Evolutionary conservation across 352 stramenopile species (phyloP).

Genomic region (Chrysophaeum taylorii): DNA sequence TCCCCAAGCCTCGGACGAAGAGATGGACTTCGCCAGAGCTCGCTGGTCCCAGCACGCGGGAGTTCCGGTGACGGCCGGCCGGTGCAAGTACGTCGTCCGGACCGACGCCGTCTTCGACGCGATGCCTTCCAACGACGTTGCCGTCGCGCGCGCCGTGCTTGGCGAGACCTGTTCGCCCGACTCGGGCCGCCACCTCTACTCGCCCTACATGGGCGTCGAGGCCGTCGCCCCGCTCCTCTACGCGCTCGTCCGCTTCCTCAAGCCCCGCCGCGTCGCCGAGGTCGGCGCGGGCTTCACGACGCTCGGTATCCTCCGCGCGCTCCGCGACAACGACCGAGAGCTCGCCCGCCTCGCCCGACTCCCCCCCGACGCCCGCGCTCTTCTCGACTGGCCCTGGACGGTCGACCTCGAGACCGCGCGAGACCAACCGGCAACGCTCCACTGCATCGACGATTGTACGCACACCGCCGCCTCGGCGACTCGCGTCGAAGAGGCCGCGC

Average conservation of each 20-base stretch:
- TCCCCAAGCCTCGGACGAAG: slow-evolving; percentile 44
- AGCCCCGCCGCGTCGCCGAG: slow-evolving; percentile 42
- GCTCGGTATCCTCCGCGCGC: slow-evolving; percentile 44
- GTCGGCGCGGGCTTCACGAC: slow-evolving; percentile 51
- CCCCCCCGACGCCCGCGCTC: slow-evolving; percentile 27
- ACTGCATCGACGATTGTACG: slow-evolving; percentile 51
- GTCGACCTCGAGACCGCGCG: slow-evolving; percentile 25
- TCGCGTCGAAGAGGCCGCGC: slow-evolving; percentile 34
- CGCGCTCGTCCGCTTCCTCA: slow-evolving; percentile 44
- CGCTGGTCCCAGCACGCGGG: slow-evolving; percentile 46
- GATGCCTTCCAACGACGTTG: slow-evolving; percentile 22
- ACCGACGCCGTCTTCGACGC: slow-evolving; percentile 45
- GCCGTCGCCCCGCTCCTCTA: slow-evolving; percentile 48
- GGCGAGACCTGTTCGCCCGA: slow-evolving; percentile 29
- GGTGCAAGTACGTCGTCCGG: slow-evolving; percentile 52
- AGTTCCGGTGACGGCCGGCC: slow-evolving; percentile 26
- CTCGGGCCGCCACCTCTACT: slow-evolving; percentile 32
- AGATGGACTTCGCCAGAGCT: slow-evolving; percentile 38
- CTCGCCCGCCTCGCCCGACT: slow-evolving; percentile 34
- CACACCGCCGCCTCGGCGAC: slow-evolving; percentile 48
- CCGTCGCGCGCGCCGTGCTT: slow-evolving; percentile 37
- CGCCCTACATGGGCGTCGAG: slow-evolving; percentile 54
- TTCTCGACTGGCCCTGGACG: slow-evolving; percentile 48
- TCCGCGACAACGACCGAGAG: slow-evolving; percentile 51
- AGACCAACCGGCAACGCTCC: slow-evolving; percentile 25